phyloP scores from a whole-genome alignment of 495 filamentous ascomycete species.

The Talaromyces trachyspermus region DNA sequence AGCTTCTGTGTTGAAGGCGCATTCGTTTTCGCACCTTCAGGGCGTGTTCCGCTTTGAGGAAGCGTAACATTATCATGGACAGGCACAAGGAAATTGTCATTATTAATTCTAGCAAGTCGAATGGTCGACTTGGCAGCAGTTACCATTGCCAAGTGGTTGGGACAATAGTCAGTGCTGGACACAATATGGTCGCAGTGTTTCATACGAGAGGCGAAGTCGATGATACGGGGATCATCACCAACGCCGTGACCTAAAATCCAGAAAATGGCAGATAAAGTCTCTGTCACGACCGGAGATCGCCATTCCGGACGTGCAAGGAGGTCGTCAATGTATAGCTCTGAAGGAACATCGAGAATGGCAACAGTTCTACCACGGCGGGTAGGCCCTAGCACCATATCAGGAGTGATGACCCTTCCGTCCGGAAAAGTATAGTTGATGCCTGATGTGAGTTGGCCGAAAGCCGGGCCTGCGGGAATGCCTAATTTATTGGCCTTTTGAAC shows the following conservation, averaged over 20 bases:
- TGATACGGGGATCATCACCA: constrained; percentile 50
- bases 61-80: constrained; percentile 46
- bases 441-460: constrained; percentile 47
- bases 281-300: constrained; percentile 55
- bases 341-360: constrained; percentile 73
- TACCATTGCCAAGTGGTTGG: constrained; percentile 63
- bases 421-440: constrained; percentile 47
- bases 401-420: constrained; percentile 50
- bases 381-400: constrained; percentile 60
- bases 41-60: constrained; percentile 20
- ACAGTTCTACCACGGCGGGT: constrained; percentile 53
- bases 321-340: constrained; percentile 54
- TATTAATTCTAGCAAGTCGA: constrained; percentile 62
- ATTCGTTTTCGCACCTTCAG: not conserved
- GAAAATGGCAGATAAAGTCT: constrained; percentile 58
- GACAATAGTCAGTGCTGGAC: constrained; percentile 59
- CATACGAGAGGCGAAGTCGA: constrained; percentile 58
- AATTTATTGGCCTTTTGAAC: constrained; percentile 50
- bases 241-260: constrained; percentile 75
- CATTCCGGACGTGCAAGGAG: constrained; percentile 69
- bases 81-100: constrained; percentile 58
- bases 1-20: constrained; percentile 19
- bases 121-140: constrained; percentile 54
- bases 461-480: constrained; percentile 44
- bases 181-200: constrained; percentile 63